phyloP scores from a whole-genome alignment of 805 yeast genomes.

The Lachancea lanzarotensis region DNA sequence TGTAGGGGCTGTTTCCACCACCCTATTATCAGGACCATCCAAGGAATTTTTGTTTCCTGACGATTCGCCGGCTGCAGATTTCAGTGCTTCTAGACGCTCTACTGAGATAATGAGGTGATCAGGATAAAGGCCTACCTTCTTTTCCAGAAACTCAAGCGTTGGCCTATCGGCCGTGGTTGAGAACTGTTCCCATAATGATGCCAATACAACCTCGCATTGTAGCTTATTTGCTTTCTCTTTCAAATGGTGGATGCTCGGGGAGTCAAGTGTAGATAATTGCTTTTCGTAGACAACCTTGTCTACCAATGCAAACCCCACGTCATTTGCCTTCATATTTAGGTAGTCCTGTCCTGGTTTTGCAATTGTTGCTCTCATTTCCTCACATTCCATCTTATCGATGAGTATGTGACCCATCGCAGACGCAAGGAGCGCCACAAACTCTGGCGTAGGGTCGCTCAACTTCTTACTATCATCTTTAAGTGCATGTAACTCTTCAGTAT shows the following conservation, averaged over 20 bases:
- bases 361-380: background rate
- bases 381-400: background rate
- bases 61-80: background rate
- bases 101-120: background rate
- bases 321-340: constrained; percentile 11
- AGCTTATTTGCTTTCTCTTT: constrained; percentile 22
- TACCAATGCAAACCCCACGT: constrained; percentile 5
- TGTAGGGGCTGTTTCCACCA: background rate
- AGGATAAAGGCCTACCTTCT: constrained; percentile 5
- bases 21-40: too few relatives aligned
- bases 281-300: background rate
- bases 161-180: constrained; percentile 10
- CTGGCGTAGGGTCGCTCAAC: constrained; percentile 9
- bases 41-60: background rate
- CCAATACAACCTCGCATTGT: constrained; percentile 19
- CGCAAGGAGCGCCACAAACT: constrained; percentile 13
- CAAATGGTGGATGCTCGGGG: constrained; percentile 16
- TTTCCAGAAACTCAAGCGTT: constrained; percentile 15
- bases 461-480: background rate
- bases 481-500: constrained; percentile 7
- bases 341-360: constrained; percentile 12
- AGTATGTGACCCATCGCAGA: background rate
- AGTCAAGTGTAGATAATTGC: background rate
- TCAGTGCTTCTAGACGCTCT: background rate
- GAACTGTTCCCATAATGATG: constrained; percentile 12